A percentile compares a stretch with the other conserved stretches of the same genome.
Conservation (phyloP, 2,329 filamentous ascomycete species). For the Trichoderma sp. region DNA sequence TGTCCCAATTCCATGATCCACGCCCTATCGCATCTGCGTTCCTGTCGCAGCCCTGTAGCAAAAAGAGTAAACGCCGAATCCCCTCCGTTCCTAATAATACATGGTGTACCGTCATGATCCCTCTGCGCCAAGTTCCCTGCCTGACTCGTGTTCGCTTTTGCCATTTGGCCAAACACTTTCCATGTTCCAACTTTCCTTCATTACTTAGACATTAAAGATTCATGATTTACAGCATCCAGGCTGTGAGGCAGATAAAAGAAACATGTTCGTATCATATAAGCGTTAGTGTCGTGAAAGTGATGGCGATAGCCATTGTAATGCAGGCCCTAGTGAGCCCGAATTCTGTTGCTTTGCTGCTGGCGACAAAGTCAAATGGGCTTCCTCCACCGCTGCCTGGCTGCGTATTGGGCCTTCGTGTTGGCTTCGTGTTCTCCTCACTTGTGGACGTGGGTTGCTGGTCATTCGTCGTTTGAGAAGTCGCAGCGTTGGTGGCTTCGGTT, state of each 20-base stretch:
- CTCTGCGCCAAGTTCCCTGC: no score
- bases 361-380: constrained; percentile 28
- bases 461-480: background rate
- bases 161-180: background rate
- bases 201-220: constrained; percentile 10
- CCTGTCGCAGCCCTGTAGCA: background rate
- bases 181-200: background rate
- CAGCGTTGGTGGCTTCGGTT: background rate
- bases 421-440: background rate
- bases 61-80: background rate
- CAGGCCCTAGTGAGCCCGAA: background rate
- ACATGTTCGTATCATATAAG: background rate
- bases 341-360: background rate
- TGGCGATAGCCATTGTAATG: background rate
- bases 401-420: constrained; percentile 5
- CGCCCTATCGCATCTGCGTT: background rate
- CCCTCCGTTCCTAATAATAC: background rate
- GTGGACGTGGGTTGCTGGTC: background rate
- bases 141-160: background rate
- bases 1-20: background rate
- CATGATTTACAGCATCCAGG: background rate
- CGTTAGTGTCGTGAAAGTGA: background rate
- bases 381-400: constrained; percentile 27
- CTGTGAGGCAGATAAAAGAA: background rate
- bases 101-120: background rate